phyloP scores from a whole-genome alignment of 2,329 filamentous ascomycete genomes.

The Rachicladosporium sp. region DNA sequence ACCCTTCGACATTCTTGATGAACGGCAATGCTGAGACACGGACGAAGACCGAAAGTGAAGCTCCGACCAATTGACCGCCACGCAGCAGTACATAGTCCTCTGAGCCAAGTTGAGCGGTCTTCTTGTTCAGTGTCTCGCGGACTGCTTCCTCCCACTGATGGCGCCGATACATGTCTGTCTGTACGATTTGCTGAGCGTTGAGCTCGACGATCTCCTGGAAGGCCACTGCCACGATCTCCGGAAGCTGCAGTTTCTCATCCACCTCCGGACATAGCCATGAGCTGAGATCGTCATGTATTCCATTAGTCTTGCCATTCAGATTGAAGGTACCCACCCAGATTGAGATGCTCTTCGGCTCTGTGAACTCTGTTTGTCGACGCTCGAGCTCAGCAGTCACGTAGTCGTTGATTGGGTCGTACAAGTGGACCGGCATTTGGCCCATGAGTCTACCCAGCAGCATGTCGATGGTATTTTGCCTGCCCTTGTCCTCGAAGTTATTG shows the following conservation, averaged over 20 bases:
- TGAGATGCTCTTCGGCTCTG: slow-evolving; percentile 58
- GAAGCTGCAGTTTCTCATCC: slow-evolving; percentile 46
- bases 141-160: slow-evolving; percentile 80
- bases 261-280: slow-evolving; percentile 69
- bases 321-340: slow-evolving; percentile 91
- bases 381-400: slow-evolving; percentile 66
- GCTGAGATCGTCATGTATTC: slow-evolving; percentile 66
- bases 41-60: slow-evolving; percentile 84
- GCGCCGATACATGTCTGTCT: slow-evolving; percentile 78
- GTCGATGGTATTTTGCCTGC: slow-evolving; percentile 86
- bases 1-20: slow-evolving; percentile 95
- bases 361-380: slow-evolving; percentile 57
- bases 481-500: slow-evolving; percentile 94
- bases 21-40: slow-evolving; percentile 61
- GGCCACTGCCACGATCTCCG: slow-evolving; percentile 78
- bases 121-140: slow-evolving; percentile 60
- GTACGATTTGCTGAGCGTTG: slow-evolving; percentile 97
- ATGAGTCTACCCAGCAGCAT: slow-evolving; percentile 80
- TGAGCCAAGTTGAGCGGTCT: slow-evolving; percentile 50
- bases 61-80: slow-evolving; percentile 88
- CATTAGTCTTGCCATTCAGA: slow-evolving; percentile 74
- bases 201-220: slow-evolving; percentile 99
- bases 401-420: slow-evolving; percentile 93
- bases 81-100: slow-evolving; percentile 81
- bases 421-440: slow-evolving; percentile 67